phyloP scores from a whole-genome alignment of 768 basidiomycete genomes.

The Hypholoma fasciculare region DNA sequence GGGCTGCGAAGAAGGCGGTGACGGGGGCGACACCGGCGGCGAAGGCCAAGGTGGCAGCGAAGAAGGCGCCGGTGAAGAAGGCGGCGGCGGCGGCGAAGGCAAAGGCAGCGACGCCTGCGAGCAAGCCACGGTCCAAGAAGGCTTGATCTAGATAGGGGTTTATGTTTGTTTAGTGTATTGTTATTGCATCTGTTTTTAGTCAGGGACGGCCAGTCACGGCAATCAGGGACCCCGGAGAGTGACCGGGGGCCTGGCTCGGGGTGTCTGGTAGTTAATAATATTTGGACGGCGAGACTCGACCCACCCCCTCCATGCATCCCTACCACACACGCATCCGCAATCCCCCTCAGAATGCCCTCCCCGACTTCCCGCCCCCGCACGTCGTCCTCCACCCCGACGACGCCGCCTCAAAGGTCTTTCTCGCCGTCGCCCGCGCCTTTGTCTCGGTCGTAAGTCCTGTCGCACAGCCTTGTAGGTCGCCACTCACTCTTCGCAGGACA shows the following conservation, averaged over 20 bases:
- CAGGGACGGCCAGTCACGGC: constrained; percentile 17
- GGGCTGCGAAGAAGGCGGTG: constrained; percentile 63
- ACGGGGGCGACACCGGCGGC: constrained; percentile 39
- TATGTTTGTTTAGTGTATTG: constrained; percentile 13
- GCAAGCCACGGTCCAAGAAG: constrained; percentile 30
- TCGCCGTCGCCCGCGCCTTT: constrained; percentile 71
- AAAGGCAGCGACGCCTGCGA: constrained; percentile 30
- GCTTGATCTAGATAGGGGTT: constrained; percentile 10
- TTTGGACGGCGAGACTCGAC: constrained; percentile 16
- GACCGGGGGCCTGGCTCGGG: background rate
- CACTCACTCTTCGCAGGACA: constrained; percentile 49
- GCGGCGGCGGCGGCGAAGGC: constrained; percentile 37
- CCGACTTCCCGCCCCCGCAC: constrained; percentile 59
- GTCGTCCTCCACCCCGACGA: constrained; percentile 76
- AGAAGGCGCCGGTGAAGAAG: constrained; percentile 33
- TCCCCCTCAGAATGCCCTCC: constrained; percentile 41
- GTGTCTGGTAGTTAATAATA: constrained; percentile 11
- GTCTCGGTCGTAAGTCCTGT: constrained; percentile 63
- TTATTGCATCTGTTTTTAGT: constrained; percentile 9
- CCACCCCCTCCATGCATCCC: constrained; percentile 26
- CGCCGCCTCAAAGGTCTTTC: constrained; percentile 68
- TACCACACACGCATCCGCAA: constrained; percentile 41
- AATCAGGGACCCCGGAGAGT: constrained; percentile 20
- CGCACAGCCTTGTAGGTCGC: constrained; percentile 8
- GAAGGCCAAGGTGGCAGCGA: constrained; percentile 38